Percentiles rank a stretch among this genome's conserved stretches.
Evolutionary conservation across 164 flowering plant species (phyloP).

Genomic region (Magnolia officinalis): DNA sequence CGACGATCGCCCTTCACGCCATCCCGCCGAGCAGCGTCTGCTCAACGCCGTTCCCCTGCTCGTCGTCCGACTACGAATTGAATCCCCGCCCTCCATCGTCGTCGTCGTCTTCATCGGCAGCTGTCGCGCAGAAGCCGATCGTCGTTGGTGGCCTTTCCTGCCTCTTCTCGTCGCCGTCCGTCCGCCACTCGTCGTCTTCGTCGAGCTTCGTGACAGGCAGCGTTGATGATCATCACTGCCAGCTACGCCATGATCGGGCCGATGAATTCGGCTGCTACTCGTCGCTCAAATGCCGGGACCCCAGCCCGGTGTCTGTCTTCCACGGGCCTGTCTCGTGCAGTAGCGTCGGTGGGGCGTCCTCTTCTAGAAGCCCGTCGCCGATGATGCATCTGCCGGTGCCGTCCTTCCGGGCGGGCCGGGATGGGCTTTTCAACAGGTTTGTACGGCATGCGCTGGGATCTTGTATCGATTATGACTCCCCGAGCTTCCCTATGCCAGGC

Average conservation of each 20-base stretch:
- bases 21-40: conserved; percentile 74
- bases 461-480: conserved; percentile 63
- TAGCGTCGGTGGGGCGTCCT: conserved; percentile 22
- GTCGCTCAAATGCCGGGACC: conserved; percentile 51
- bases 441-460: conserved; percentile 63
- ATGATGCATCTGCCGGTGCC: conserved; percentile 25
- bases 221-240: conserved; percentile 48
- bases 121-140: conserved; percentile 44
- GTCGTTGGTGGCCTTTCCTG: conserved; percentile 82
- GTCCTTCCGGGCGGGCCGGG: conserved; percentile 30
- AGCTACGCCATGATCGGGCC: conserved; percentile 44
- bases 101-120: conserved; percentile 34
- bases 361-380: conserved; percentile 53
- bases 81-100: conserved; percentile 49
- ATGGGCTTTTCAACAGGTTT: conserved; percentile 65
- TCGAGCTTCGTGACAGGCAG: conserved; percentile 24
- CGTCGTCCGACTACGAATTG: conserved; percentile 57
- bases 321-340: conserved; percentile 71
- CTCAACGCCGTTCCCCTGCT: conserved; percentile 55
- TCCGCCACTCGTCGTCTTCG: conserved; percentile 38
- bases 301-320: conserved; percentile 86
- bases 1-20: conserved; percentile 80
- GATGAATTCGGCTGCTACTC: conserved; percentile 66
- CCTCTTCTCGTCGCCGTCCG: conserved; percentile 47
- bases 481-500: conserved; percentile 29